Base-by-base conservation (phyloP, 805 yeast genomes). In the Danielia oregonensis region DNA sequence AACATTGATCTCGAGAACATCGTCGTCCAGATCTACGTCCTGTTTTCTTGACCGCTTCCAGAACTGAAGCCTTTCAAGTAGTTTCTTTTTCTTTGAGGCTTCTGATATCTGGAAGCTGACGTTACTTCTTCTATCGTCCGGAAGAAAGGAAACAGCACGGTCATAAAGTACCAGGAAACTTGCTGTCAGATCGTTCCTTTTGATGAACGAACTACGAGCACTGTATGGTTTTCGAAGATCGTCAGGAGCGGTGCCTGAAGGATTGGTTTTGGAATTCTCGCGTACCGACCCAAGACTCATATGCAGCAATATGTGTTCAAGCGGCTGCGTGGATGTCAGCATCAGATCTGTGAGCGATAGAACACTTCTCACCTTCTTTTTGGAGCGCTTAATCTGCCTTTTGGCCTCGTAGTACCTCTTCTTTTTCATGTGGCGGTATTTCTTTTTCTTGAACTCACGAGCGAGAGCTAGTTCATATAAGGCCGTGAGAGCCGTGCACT, bases 401-500 rank as follows among this genome's bases (percentile, higher is more conserved):
- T 48, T 59, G 8, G 65, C 67, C 33, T 57, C 59, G 32, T 50
- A 49, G 38, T 60, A 59, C 40, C 52, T 51, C 46, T 54, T 56
- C 31, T 52, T 65, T 32, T 59, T 48, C 31, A 55, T 41, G 29
- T 63, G 57, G 21, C 52, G 54, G 32, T 44, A 44, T 39, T 57
- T 61, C 47, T 65, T 65, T 32, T 56, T 56, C 9, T 50, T 39
- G 32, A 57, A 61, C 44, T 76, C 79, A 30, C 64, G 61, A 15
- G 83, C 86, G 18, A 82, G 57, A 12, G 79, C 57, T 13, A 86
- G 62, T 29, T 79, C 79, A 82, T 89, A 87, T 37, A 81, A 68
- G 0, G 91, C 95, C 10, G 84, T 76, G 11, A 84, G 61, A 0
- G 86, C 66, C 56, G 85, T 93, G 58, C 86, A 76, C 37, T 80